Evolutionary conservation across 352 stramenopile genomes (phyloP), one percentile per base, ranked within the genome.

Genomic region (Thraustotheca clavata): DNA sequence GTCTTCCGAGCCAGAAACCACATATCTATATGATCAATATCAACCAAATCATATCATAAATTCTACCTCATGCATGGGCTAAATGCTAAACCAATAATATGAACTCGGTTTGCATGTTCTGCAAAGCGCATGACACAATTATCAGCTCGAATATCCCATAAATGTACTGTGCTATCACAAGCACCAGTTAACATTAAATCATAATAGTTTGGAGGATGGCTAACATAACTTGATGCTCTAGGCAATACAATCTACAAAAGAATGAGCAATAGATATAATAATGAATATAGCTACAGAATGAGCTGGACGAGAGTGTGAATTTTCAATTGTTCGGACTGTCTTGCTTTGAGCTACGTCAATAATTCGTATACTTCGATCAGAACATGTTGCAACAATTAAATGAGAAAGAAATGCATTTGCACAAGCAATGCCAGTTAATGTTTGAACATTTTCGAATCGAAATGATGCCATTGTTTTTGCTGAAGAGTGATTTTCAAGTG

Each of bases 61-160:
- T 35, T 2, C 1, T 24, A 52, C 18, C 88, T 83, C 84, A 95
- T 93, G 73, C 88, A 96, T 2, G 87, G 88, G 49, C 81, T 94
- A 62, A 96, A 96, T 14, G 79, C 74, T 33, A 80, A 67, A 6
- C 80, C 80, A 1, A 95, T 54, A 4, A 69, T 62, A 29, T 96
- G 86, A 16, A 91, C 80, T 52, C 84, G 81, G 71, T 96, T 95
- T 18, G 84, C 69, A 67, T 96, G 88, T 59, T 92, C 81, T 33
- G 72, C 69, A 48, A 95, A 92, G 43, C 75, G 81, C 76, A 93
- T 88, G 55, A 92, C 80, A 63, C 82, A 89, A 36, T 92, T 89
- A 68, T 90, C 78, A 26, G 82, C 79, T 61, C 88, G 80, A 49
- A 96, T 80, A 69, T 95, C 87, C 87, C 88, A 96, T 35, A 95